Percentiles rank a stretch among this genome's conserved stretches.
Conservation (phyloP, 768 basidiomycete genomes). For the Tremella fuciformis region DNA sequence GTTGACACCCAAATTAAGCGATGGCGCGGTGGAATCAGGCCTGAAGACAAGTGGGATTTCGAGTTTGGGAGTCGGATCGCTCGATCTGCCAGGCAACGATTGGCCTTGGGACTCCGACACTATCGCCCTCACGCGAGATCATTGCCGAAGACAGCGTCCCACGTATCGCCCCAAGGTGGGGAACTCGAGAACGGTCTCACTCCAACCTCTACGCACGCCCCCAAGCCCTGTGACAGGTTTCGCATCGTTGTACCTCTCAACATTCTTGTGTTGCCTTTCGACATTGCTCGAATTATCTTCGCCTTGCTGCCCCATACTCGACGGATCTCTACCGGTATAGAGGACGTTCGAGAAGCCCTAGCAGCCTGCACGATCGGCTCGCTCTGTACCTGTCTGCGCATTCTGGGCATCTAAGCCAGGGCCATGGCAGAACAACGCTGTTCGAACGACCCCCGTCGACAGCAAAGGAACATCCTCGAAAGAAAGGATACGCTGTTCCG, state of each 20-base stretch:
- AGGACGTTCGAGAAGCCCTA: too few relatives aligned
- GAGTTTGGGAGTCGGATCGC: conserved; percentile 22
- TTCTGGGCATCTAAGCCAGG: too few relatives aligned
- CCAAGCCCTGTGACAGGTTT: background rate
- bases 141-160: background rate
- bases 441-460: too few relatives aligned
- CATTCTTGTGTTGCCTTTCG: conserved; percentile 5
- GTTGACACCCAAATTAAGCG: conserved; percentile 5
- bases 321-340: too few relatives aligned
- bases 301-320: background rate
- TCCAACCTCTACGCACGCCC: background rate
- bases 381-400: too few relatives aligned
- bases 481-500: too few relatives aligned
- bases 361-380: too few relatives aligned
- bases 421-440: too few relatives aligned
- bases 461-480: too few relatives aligned
- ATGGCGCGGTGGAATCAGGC: conserved; percentile 23
- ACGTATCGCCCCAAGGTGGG: background rate
- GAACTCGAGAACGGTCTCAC: background rate
- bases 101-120: conserved; percentile 10
- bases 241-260: background rate
- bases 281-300: background rate
- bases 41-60: conserved; percentile 27
- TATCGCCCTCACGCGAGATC: conserved; percentile 4
- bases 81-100: conserved; percentile 14